A percentile compares a stretch with the other conserved stretches of the same genome.
phyloP scores from a whole-genome alignment of 306 rosid genomes.

The Styphnolobium japonicum region DNA sequence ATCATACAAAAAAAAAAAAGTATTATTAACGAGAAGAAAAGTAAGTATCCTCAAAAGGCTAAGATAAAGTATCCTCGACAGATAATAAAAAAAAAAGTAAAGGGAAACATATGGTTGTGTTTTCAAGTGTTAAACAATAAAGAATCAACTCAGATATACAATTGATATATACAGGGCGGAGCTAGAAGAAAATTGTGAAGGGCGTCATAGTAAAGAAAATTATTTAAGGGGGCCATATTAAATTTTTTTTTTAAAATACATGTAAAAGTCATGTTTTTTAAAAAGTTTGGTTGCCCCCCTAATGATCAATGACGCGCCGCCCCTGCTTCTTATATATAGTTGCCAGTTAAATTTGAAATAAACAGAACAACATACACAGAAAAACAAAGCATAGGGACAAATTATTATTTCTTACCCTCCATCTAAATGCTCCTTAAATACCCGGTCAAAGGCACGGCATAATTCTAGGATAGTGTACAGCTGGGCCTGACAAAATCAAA shows the following conservation, averaged over 20 bases:
- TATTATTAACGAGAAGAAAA: neutral
- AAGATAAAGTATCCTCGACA: neutral
- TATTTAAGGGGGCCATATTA: no score
- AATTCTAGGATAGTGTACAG: slow-evolving; percentile 78
- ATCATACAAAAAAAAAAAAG: neutral
- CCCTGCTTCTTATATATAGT: no score
- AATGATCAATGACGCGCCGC: no score
- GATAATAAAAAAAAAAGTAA: neutral
- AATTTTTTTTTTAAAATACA: no score
- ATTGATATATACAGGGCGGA: no score
- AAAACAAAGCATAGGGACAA: neutral
- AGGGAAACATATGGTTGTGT: neutral
- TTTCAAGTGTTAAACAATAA: neutral
- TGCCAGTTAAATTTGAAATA: neutral
- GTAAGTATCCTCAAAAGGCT: neutral
- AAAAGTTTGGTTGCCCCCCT: no score
- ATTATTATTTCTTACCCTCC: slow-evolving; percentile 66
- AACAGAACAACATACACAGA: neutral
- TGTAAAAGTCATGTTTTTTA: no score
- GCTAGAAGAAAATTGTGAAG: no score
- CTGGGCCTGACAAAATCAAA: slow-evolving; percentile 64
- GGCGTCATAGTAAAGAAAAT: no score
- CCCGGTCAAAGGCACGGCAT: slow-evolving; percentile 86
- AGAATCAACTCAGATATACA: neutral
- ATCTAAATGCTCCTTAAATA: slow-evolving; percentile 90